phyloP scores from a whole-genome alignment of 495 filamentous ascomycete species.

The Podospora sp. region DNA sequence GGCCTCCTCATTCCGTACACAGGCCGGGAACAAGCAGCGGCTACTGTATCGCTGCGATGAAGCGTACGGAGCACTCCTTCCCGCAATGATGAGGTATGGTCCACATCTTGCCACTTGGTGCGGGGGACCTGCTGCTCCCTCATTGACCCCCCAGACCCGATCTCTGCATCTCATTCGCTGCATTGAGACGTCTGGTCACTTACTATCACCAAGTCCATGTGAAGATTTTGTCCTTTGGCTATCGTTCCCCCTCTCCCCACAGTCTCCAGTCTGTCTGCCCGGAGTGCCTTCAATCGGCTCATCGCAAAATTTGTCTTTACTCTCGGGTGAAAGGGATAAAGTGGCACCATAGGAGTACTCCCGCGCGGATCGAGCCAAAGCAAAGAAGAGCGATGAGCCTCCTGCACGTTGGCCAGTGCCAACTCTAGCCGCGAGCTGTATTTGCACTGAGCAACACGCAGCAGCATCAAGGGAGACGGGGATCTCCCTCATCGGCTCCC shows the following conservation, averaged over 20 bases:
- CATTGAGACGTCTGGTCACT: too few species aligned
- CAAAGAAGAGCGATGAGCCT: not conserved
- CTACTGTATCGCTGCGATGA: too few species aligned
- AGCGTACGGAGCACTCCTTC: too few species aligned
- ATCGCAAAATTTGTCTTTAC: not conserved
- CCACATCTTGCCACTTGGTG: too few species aligned
- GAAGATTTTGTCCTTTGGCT: not conserved
- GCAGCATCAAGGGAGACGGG: not conserved
- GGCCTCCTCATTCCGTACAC: too few species aligned
- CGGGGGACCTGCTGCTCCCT: too few species aligned
- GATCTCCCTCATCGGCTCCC: not conserved
- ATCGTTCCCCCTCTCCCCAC: not conserved
- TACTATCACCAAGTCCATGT: too few species aligned
- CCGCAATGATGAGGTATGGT: too few species aligned
- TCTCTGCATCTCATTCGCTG: too few species aligned
- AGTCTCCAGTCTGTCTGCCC: not conserved
- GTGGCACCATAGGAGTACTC: not conserved
- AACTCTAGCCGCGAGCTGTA: not conserved
- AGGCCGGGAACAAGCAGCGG: too few species aligned
- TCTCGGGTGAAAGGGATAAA: slow-evolving; percentile 6
- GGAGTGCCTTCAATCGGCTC: slow-evolving; percentile 1
- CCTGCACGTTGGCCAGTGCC: not conserved
- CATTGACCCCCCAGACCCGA: too few species aligned
- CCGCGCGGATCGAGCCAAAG: not conserved
- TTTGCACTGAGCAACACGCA: not conserved